Percentiles rank a stretch among this genome's conserved stretches.
Evolutionary conservation across 352 stramenopile species (phyloP).

Genomic region (Phytophthora fragariaefolia): DNA sequence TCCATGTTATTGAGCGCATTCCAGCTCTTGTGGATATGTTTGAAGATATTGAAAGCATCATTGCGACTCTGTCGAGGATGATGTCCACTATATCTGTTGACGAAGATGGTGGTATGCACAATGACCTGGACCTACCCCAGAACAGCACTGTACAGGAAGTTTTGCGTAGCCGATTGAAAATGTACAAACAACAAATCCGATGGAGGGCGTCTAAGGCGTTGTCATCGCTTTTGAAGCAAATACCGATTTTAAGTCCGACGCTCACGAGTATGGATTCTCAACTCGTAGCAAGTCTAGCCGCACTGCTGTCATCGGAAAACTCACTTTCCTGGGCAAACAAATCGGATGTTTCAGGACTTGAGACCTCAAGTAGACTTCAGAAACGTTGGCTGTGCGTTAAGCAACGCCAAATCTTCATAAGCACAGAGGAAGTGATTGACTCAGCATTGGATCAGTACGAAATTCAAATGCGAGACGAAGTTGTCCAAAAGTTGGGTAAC

Average conservation of each 20-base stretch:
- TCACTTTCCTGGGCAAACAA: slow-evolving; percentile 38
- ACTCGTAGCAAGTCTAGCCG: slow-evolving; percentile 65
- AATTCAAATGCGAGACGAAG: slow-evolving; percentile 57
- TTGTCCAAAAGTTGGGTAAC: slow-evolving; percentile 71
- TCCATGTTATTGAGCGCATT: slow-evolving; percentile 77
- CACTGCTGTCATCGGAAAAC: slow-evolving; percentile 66
- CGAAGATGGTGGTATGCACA: slow-evolving; percentile 41
- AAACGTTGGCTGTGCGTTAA: slow-evolving; percentile 76
- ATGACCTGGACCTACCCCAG: slow-evolving; percentile 64
- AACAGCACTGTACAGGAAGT: slow-evolving; percentile 72
- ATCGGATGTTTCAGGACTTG: slow-evolving; percentile 13
- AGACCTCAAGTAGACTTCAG: slow-evolving; percentile 50
- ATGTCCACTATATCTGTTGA: slow-evolving; percentile 36
- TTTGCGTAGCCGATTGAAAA: slow-evolving; percentile 59
- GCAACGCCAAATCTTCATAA: slow-evolving; percentile 72
- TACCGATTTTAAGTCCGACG: slow-evolving; percentile 45
- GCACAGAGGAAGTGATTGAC: slow-evolving; percentile 76
- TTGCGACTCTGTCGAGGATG: slow-evolving; percentile 60
- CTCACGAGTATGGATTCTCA: slow-evolving; percentile 66
- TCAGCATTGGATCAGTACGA: slow-evolving; percentile 75
- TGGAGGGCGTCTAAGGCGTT: slow-evolving; percentile 84
- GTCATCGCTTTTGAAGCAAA: slow-evolving; percentile 72
- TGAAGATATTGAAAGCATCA: slow-evolving; percentile 62
- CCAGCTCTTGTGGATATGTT: slow-evolving; percentile 83
- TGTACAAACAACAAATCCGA: slow-evolving; percentile 82